Base-by-base conservation (phyloP, 805 yeast species). In the Spathaspora girioi region DNA sequence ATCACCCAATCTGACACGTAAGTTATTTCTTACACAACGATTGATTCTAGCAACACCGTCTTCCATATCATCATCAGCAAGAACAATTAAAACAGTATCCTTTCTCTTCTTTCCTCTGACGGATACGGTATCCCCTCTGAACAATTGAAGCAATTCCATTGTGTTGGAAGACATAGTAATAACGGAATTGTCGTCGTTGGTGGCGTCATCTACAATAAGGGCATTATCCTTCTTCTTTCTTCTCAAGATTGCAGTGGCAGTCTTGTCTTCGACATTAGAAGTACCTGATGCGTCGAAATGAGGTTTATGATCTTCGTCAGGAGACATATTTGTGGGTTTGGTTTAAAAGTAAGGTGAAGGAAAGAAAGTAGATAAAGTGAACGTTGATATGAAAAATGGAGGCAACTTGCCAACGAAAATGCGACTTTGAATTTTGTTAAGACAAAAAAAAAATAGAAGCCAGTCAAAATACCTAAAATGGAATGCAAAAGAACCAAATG, bases 81-180 rank as follows among this genome's bases (percentile, higher is more conserved):
- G 79, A 35, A 93, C 99, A 69, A 94, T 89, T 69, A 94, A 80
- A 14, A 94, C 98, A 20, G 99, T 94, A 66, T 94, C 99, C 70
- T 87, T 92, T 76, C 99, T 85, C 83, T 90, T 94, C 79, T 94
- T 94, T 64, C 99, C 99, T 75, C 92, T 93, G 60, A 94, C 97
- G 54, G 91, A 77, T 18, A 94, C 98, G 35, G 98, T 94, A 67
- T 94, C 99, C 61, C 99, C 99, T 57, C 98, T 84, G 82, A 94
- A 94, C 68, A 94, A 80, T 71, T 94, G 96, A 54, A 94, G 78
- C 63, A 86, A 79, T 66, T 94, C 99, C 96, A 94, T 89, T 15
- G 98, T 94, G 69, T 86, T 86, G 15, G 97, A 88, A 35, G 96
- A 87, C 86, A 94, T 89, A 48, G 97, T 87, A 68, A 94, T 89